phyloP scores from a whole-genome alignment of 2,329 filamentous ascomycete species.

The Pseudogymnoascus sp. region DNA sequence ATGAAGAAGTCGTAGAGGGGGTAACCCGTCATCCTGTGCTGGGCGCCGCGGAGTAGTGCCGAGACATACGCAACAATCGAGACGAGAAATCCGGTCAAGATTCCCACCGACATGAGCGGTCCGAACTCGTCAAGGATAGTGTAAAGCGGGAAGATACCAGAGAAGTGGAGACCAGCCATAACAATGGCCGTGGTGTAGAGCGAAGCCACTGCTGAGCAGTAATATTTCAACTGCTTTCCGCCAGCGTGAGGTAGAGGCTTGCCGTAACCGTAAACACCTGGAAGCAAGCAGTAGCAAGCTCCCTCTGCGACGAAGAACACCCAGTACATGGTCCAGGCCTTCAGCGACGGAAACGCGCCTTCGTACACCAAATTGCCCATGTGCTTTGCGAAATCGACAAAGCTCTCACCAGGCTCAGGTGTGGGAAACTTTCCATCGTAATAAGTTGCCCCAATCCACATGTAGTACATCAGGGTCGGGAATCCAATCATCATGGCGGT shows the following conservation, averaged over 20 bases:
- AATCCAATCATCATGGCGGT: constrained; percentile 84
- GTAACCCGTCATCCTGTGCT: constrained; percentile 87
- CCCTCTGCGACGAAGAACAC: constrained; percentile 80
- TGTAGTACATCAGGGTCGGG: constrained; percentile 95
- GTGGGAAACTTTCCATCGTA: constrained; percentile 78
- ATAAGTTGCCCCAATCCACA: constrained; percentile 95
- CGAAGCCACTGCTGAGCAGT: constrained; percentile 82
- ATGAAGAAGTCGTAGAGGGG: constrained; percentile 86
- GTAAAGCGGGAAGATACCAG: constrained; percentile 80
- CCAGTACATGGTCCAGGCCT: constrained; percentile 95
- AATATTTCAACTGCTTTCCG: constrained; percentile 85
- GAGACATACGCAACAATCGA: constrained; percentile 81
- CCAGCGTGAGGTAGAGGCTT: constrained; percentile 78
- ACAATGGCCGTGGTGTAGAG: constrained; percentile 80
- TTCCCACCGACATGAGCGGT: constrained; percentile 84
- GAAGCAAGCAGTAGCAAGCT: constrained; percentile 74
- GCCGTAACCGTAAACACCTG: constrained; percentile 80
- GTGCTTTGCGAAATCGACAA: constrained; percentile 63
- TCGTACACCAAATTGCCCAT: constrained; percentile 68
- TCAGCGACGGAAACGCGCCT: constrained; percentile 72
- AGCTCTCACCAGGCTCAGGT: constrained; percentile 58
- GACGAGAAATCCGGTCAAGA: constrained; percentile 80
- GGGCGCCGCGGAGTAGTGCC: constrained; percentile 67
- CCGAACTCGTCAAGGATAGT: constrained; percentile 94
- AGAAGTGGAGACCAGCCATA: constrained; percentile 67